Percentiles rank a stretch among this genome's conserved stretches.
These are phyloP conservation scores for Coniochaeta prunicola DNA, from an alignment of 2,329 filamentous ascomycete genomes.

Conservation along the genomic window DNA sequence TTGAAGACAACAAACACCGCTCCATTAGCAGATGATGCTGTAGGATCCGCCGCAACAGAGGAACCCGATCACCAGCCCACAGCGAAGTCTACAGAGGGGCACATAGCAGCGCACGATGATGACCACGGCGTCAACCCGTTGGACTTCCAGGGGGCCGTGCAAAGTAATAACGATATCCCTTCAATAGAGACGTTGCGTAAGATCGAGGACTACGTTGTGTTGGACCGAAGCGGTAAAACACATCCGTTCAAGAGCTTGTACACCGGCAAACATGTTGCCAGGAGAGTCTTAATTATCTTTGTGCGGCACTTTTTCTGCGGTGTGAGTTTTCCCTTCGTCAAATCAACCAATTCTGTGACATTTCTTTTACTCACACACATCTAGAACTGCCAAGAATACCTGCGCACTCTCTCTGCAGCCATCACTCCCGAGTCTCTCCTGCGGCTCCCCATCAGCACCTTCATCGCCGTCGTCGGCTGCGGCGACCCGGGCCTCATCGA, in stretches of 20 bases:
- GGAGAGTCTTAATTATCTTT: slow-evolving; percentile 63
- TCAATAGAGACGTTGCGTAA: slow-evolving; percentile 37
- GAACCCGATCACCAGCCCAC: background rate
- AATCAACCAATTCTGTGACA: too few species aligned
- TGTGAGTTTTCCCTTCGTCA: slow-evolving; percentile 38
- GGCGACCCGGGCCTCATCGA: slow-evolving; percentile 62
- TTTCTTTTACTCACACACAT: too few species aligned
- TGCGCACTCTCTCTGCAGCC: slow-evolving; percentile 52
- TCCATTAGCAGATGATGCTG: background rate
- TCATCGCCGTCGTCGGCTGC: slow-evolving; percentile 65
- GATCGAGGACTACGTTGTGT: slow-evolving; percentile 49
- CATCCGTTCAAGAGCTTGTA: slow-evolving; percentile 58
- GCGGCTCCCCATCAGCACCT: slow-evolving; percentile 47
- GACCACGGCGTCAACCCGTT: slow-evolving; percentile 17
- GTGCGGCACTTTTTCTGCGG: slow-evolving; percentile 77
- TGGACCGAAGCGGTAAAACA: slow-evolving; percentile 53
- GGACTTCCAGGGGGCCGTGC: slow-evolving; percentile 50
- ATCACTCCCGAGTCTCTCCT: slow-evolving; percentile 46
- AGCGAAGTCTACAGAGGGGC: background rate
- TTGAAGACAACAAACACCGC: background rate
- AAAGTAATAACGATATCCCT: slow-evolving; percentile 49
- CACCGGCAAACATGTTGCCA: slow-evolving; percentile 42
- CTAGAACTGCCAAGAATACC: slow-evolving; percentile 70
- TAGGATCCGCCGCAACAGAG: background rate
- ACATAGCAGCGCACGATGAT: slow-evolving; percentile 1